Base-by-base conservation (phyloP, 192 early-diverging fungal genomes). In the Dissophora ornata region DNA sequence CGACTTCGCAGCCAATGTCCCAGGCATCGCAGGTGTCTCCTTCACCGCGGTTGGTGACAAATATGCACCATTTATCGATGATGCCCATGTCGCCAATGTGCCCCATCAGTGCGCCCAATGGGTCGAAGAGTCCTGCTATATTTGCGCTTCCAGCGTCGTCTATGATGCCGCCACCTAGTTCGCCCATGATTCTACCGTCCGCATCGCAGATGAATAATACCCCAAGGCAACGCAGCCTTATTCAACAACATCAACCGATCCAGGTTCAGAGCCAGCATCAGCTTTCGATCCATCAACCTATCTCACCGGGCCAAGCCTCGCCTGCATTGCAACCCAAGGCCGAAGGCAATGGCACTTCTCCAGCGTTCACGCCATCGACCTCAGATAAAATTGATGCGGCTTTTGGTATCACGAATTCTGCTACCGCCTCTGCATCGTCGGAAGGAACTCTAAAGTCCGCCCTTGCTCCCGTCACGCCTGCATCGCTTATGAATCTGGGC, bases 391-490 rank as follows among this genome's bases (percentile, higher is more conserved):
- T 6, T 13, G 53, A 44, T 16, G 16, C 55, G 54, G 48, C 46
- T 22, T 41, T 21, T 16, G 38, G 21, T 26, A n/a, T 25, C 9
- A 13, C 44, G 32, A 22, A 28, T 28, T 40, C 50, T 19, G 26
- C 15, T 9, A 4, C 58, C 25, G 36, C 41, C 22, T 18, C 54
- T 29, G 26, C 57, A 4, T 42, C 53, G 5, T 25, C 54, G 6
- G 33, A 29, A 52, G 28, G 38, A 15, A 65, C 71, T 15, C 49
- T 57, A 40, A 60, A 54, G 25, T 61, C 65, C 21, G 63, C 73
- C n/a, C 44, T 77, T 8, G 84, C 87, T 15, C 91, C 91, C 5
- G 87, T 88, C n/a, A 93, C 91, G 0, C 91, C 91, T 2, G 84
- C 89, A 22, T 82, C 88, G 12, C 62, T 93, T 12, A 91, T 93